Conservation (phyloP, 169 alveolate genomes). For the Cryptosporidium ubiquitum region DNA sequence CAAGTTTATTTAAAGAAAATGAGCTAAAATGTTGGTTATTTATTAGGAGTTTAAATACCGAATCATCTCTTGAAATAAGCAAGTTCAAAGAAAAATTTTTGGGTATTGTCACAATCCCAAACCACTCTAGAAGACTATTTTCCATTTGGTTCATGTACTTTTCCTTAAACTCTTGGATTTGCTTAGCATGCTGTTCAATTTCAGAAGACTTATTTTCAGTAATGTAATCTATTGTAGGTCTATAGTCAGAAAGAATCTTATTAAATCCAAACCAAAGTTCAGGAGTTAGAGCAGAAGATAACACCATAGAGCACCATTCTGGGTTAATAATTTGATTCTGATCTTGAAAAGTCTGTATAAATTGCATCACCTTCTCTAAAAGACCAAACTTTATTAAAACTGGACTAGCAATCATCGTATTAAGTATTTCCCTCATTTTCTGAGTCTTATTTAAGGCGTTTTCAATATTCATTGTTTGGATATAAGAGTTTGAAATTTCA, state of each 20-base stretch:
- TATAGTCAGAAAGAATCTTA: constrained; percentile 16
- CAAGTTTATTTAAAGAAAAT: not conserved
- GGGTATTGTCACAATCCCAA: constrained; percentile 21
- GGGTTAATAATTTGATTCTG: not conserved
- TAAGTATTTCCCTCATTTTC: constrained; percentile 19
- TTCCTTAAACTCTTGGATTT: constrained; percentile 10
- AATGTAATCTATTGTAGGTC: constrained; percentile 55
- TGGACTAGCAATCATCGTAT: not conserved
- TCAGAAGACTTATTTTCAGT: constrained; percentile 31
- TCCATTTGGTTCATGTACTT: constrained; percentile 58
- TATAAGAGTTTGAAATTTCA: constrained; percentile 10
- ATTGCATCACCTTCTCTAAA: not conserved
- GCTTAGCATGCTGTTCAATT: constrained; percentile 3
- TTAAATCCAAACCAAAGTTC: constrained; percentile 53
- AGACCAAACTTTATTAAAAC: constrained; percentile 1
- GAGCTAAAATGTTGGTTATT: not conserved
- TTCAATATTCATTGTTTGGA: not conserved
- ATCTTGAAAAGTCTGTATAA: not conserved
- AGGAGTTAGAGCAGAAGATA: constrained; percentile 28
- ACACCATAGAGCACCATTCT: constrained; percentile 13
- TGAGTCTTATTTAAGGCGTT: not conserved
- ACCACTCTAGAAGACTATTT: constrained; percentile 55
- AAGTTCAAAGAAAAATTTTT: not conserved
- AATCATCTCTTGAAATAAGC: constrained; percentile 32
- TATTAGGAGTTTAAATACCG: not conserved